Base-by-base conservation (phyloP, 2,329 filamentous ascomycete genomes). In the Venturia aucupariae region DNA sequence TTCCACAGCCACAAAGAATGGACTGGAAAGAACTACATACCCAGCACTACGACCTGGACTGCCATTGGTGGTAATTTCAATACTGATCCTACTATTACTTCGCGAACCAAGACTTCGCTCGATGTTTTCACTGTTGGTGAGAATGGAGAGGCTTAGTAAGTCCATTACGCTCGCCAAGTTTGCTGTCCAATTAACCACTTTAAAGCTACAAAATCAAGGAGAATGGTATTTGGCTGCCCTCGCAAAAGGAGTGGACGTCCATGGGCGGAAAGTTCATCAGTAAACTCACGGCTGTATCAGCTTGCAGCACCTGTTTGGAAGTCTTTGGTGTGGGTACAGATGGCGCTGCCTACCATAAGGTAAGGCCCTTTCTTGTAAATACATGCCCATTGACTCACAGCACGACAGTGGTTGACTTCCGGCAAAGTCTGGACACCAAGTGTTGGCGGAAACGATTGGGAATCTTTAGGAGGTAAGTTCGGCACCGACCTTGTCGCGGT, bases 381-480 rank as follows among this genome's bases (percentile, higher is more conserved):
- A 8, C 1, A 30, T 30, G 46, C 8, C 27, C 51, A 35, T 22
- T 17, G 5, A 4, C 51, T 57, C 10, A 57, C 15, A n/a, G 13
- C 3, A 2, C 17, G 8, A 13, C 27, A 57, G 17, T 69, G 67
- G 15, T 75, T 71, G 73, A 64, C 62, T 7, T n/a, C n/a, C n/a
- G 57, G 64, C 38, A 17, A 38, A 35, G 30, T 22, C 15, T 57
- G 51, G 30, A 3, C 27, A 8, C 59, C 59, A n/a, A 38, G 32
- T 32, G 24, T 38, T 17, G 13, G 38, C 13, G 55, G 46, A 11
- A 57, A 11, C 11, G 27, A 32, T 11, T 73, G 71, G 72, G 66
- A 68, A 57, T 69, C 66, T 24, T 60, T 72, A 24, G 71, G 70
- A 10, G 71, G 70, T 15, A 67, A 65, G 42, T 68, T 72, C 30